Percentiles rank a stretch among this genome's conserved stretches.
phyloP scores from a whole-genome alignment of 2,329 filamentous ascomycete species.

The Onygenales sp. region DNA sequence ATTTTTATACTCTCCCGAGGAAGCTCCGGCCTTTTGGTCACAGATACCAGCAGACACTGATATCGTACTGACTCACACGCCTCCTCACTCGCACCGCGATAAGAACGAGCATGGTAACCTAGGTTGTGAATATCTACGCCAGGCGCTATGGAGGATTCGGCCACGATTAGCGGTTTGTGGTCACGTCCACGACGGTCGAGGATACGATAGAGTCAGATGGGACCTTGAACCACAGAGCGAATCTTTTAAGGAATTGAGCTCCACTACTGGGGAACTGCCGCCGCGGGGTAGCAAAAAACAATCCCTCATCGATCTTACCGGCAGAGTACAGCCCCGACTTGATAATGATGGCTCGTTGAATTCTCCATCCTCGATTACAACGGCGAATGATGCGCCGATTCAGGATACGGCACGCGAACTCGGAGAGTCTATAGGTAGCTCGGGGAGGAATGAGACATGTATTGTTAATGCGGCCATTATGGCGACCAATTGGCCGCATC shows the following conservation, averaged over 20 bases:
- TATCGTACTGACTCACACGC: conserved; percentile 49
- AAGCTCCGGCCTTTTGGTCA: conserved; percentile 38
- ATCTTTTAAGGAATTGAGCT: conserved; percentile 2
- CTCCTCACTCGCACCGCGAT: conserved; percentile 43
- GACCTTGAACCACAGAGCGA: conserved; percentile 8
- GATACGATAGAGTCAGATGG: conserved; percentile 45
- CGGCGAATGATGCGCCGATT: conserved; percentile 2
- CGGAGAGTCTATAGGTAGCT: background rate
- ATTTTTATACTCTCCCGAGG: conserved; percentile 42
- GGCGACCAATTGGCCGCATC: conserved; percentile 56
- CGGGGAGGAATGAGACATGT: conserved; percentile 55
- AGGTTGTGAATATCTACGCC: conserved; percentile 42
- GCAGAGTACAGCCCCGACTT: conserved; percentile 24
- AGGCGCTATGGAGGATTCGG: conserved; percentile 36
- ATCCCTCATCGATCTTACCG: conserved; percentile 44
- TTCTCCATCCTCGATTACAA: background rate
- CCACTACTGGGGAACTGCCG: conserved; percentile 23
- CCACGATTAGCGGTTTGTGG: conserved; percentile 47
- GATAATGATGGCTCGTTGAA: conserved; percentile 19
- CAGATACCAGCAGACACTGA: conserved; percentile 43
- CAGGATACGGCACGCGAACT: conserved; percentile 10
- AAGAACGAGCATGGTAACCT: conserved; percentile 21
- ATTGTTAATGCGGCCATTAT: conserved; percentile 72
- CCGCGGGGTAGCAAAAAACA: conserved; percentile 44
- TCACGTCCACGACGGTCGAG: conserved; percentile 50